Conservation (phyloP, 2,329 filamentous ascomycete genomes). For the Cordyceps javanica region DNA sequence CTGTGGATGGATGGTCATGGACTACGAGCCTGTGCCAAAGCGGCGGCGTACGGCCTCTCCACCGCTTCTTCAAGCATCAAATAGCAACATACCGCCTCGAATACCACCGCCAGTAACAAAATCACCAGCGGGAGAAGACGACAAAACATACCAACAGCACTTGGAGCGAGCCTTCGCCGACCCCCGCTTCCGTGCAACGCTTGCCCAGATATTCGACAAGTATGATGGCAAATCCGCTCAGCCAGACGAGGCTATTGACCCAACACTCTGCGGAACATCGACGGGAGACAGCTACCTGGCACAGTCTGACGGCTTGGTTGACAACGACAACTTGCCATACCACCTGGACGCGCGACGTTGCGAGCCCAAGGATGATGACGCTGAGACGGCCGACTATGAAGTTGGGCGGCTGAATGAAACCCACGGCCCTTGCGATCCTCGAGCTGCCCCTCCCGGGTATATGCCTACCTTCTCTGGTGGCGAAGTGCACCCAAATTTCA, state of each 20-base stretch:
- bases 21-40: constrained; percentile 52
- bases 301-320: background rate
- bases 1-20: constrained; percentile 11
- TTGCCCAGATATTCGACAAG: constrained; percentile 85
- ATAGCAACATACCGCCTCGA: background rate
- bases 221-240: constrained; percentile 58
- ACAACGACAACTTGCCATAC: background rate
- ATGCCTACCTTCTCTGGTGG: background rate
- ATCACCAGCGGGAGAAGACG: constrained; percentile 31
- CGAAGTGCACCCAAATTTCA: background rate
- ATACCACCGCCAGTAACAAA: constrained; percentile 13
- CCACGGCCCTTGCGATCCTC: background rate
- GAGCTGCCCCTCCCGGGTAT: background rate
- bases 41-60: constrained; percentile 47
- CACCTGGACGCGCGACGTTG: background rate
- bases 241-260: background rate
- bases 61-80: constrained; percentile 22
- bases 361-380: background rate
- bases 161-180: constrained; percentile 61
- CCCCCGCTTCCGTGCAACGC: constrained; percentile 69
- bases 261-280: background rate
- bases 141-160: constrained; percentile 52
- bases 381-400: background rate
- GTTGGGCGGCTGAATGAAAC: background rate
- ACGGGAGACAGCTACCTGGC: background rate